Base-by-base conservation (phyloP, 2,329 filamentous ascomycete species). In the Pseudogymnoascus sp. region DNA sequence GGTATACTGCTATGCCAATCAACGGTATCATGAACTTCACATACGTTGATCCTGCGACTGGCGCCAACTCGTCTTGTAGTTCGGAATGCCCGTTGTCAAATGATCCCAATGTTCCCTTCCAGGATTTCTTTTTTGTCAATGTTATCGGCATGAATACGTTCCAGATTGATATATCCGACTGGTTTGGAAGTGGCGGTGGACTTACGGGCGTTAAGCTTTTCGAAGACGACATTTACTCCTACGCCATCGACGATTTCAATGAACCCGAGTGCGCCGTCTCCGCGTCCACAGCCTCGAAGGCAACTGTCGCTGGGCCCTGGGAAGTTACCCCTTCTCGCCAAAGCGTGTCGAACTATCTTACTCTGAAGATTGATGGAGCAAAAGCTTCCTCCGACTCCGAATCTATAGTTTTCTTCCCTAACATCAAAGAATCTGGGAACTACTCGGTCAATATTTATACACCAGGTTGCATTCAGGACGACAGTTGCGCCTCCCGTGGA, bases 11-110 rank as follows among this genome's bases (percentile, higher is more conserved):
- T 17, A 79, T 93, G 64, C 93, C 93, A 4, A 85, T 93, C 71
- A 88, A 90, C 66, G 95, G 95, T 61, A 97, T 99, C 73, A 90
- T 99, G 87, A 97, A 97, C 76, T 82, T 99, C 72, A 96, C 92
- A 38, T 97, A 95, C 70, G 87, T 87, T 67, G 91, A 97, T 71
- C 88, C 89, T 23, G 78, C 73, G 40, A 89, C 85, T 1, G 88
- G 89, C 26, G 78, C 83, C 60, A 87, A 88, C 63, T 77, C 79
- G 31, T 87, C 83, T 64, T 99, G 95, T 77, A 91, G 93, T 62
- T 88, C 86, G 65, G 82, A 85, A 71, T 99, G 95, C 70, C 90
- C 93, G n/a, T 82, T 99, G 59, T 91, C 89, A 66, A 80, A 86
- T 71, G 85, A 91, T 70, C 77, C 80, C 17, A 83, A 81, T 5